phyloP scores from a whole-genome alignment of 2,329 filamentous ascomycete genomes.

The Aspergillus sp. region DNA sequence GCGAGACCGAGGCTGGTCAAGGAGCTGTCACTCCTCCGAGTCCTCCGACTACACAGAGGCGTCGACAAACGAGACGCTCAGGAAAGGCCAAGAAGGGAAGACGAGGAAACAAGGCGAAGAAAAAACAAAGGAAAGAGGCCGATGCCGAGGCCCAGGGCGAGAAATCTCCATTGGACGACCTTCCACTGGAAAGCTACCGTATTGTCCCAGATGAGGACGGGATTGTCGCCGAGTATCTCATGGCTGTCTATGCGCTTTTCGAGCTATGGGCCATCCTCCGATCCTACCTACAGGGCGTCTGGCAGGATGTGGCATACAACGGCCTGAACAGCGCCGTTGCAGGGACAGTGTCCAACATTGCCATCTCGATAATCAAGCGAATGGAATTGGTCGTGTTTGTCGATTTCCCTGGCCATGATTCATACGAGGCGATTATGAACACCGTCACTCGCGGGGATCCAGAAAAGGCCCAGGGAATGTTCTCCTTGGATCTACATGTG shows the following conservation, averaged over 20 bases:
- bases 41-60: no score
- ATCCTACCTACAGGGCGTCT: slow-evolving; percentile 31
- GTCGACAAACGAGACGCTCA: slow-evolving; percentile 11
- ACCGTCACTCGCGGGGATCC: slow-evolving; percentile 18
- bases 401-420: slow-evolving; percentile 28
- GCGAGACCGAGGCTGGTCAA: slow-evolving; percentile 9
- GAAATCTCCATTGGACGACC: no score
- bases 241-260: slow-evolving; percentile 31
- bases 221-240: slow-evolving; percentile 34
- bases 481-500: no score
- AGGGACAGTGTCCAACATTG: slow-evolving; percentile 34
- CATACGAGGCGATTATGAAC: not conserved
- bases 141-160: no score
- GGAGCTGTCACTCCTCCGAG: slow-evolving; percentile 4
- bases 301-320: slow-evolving; percentile 37
- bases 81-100: slow-evolving; percentile 19
- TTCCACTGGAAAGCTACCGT: slow-evolving; percentile 38
- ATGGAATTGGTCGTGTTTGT: slow-evolving; percentile 32
- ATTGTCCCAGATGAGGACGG: slow-evolving; percentile 31
- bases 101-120: slow-evolving; percentile 14
- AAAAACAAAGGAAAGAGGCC: slow-evolving; percentile 11
- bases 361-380: slow-evolving; percentile 34
- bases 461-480: slow-evolving; percentile 18
- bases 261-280: slow-evolving; percentile 24
- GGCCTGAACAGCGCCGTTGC: slow-evolving; percentile 40